Percentiles rank a stretch among this genome's conserved stretches.
phyloP scores from a whole-genome alignment of 2,329 filamentous ascomycete species.

The Pseudomassariella vexata region DNA sequence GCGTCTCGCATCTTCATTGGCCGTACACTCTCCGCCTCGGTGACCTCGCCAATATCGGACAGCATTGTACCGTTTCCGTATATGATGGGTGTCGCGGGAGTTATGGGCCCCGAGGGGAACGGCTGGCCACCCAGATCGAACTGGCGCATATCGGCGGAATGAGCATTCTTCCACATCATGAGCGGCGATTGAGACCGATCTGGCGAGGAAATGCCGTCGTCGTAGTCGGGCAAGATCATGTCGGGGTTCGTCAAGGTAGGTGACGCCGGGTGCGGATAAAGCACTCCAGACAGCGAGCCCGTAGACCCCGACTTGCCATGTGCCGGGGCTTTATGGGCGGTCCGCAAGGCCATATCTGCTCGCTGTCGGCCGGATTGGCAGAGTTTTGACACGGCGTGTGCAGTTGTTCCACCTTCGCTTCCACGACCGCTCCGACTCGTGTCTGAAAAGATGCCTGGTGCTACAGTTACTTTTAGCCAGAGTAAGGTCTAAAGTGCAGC shows the following conservation, averaged over 20 bases:
- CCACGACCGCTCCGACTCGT: not conserved
- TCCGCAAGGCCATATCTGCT: slow-evolving; percentile 15
- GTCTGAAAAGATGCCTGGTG: too few species aligned
- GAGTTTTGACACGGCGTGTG: slow-evolving; percentile 9
- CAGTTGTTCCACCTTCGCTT: slow-evolving; percentile 1
- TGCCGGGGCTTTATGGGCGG: slow-evolving; percentile 13
- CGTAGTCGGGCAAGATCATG: slow-evolving; percentile 82
- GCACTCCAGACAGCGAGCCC: slow-evolving; percentile 19
- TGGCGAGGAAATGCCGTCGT: slow-evolving; percentile 48
- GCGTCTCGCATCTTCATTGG: slow-evolving; percentile 31
- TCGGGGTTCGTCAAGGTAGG: slow-evolving; percentile 90
- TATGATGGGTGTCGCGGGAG: slow-evolving; percentile 58
- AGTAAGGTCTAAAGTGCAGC: too few species aligned
- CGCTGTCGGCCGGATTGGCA: slow-evolving; percentile 7
- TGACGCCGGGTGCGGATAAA: slow-evolving; percentile 57
- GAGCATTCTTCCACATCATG: slow-evolving; percentile 45
- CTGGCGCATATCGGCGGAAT: slow-evolving; percentile 27
- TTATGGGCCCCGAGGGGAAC: slow-evolving; percentile 37
- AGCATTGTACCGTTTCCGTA: slow-evolving; percentile 66
- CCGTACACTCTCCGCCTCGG: slow-evolving; percentile 43
- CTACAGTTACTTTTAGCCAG: too few species aligned
- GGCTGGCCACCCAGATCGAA: slow-evolving; percentile 35
- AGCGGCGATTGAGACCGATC: slow-evolving; percentile 45
- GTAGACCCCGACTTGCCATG: slow-evolving; percentile 11
- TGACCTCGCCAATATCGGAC: slow-evolving; percentile 57